Evolutionary conservation across 345 rosid species (phyloP).

Genomic region (Clarkia xantiana): DNA sequence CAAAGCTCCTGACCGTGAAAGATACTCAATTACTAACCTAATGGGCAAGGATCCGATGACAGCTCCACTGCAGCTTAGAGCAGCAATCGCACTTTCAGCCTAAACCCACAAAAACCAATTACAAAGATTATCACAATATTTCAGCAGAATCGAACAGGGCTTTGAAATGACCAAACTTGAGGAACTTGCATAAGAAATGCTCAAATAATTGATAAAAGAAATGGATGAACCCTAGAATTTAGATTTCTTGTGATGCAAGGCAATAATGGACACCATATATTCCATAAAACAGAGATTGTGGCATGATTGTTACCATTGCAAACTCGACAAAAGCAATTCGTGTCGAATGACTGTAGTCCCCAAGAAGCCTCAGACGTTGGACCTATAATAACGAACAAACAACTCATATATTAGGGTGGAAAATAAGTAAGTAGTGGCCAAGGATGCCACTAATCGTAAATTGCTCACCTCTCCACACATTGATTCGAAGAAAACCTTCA

Average conservation of each 20-base stretch:
- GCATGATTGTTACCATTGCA: slow-evolving; percentile 29
- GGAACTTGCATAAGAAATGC: too few species aligned
- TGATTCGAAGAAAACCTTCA: slow-evolving; percentile 75
- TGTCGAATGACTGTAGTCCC: slow-evolving; percentile 83
- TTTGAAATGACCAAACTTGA: background rate
- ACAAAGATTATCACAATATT: background rate
- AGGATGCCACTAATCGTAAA: too few species aligned
- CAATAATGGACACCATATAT: too few species aligned
- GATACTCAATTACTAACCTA: slow-evolving; percentile 29
- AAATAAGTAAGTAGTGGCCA: too few species aligned
- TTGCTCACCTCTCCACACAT: slow-evolving; percentile 74
- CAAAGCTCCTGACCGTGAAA: too few species aligned
- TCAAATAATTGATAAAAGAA: too few species aligned
- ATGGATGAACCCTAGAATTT: too few species aligned
- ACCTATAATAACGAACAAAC: slow-evolving; percentile 30
- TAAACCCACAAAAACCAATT: slow-evolving; percentile 17
- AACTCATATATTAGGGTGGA: background rate
- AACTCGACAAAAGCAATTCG: slow-evolving; percentile 95
- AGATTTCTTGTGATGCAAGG: too few species aligned
- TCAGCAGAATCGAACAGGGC: background rate
- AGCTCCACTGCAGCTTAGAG: slow-evolving; percentile 80
- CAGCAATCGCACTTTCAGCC: slow-evolving; percentile 95
- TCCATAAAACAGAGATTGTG: background rate
- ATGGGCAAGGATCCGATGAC: slow-evolving; percentile 66
- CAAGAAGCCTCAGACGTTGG: slow-evolving; percentile 85